Conservation (phyloP, 257 asterid species). For the Fraxinus pennsylvanica region DNA sequence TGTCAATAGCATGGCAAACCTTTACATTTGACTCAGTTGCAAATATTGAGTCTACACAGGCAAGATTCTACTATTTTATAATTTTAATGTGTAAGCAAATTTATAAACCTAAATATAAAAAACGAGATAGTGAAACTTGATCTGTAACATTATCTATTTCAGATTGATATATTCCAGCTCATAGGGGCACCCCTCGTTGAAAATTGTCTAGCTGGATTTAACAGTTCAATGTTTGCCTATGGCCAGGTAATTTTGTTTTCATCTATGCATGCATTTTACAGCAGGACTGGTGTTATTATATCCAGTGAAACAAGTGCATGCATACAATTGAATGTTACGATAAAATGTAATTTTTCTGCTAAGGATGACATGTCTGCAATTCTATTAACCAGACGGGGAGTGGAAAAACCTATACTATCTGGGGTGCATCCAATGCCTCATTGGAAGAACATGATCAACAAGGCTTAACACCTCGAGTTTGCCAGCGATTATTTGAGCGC, state of each 20-base stretch:
- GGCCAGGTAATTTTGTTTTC: constrained; percentile 68
- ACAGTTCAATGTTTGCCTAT: constrained; percentile 95
- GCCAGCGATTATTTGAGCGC: constrained; percentile 71
- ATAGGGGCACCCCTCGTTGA: constrained; percentile 97
- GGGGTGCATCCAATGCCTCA: constrained; percentile 94
- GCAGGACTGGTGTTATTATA: neutral
- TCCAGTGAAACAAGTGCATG: neutral
- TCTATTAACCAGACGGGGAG: constrained; percentile 80
- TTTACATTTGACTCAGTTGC: constrained; percentile 90
- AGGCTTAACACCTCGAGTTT: constrained; percentile 97
- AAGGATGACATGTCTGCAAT: constrained; percentile 22
- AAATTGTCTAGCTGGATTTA: constrained; percentile 96
- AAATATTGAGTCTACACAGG: constrained; percentile 79
- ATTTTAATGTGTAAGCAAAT: neutral
- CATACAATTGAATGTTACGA: constrained; percentile 9
- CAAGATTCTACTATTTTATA: constrained; percentile 31
- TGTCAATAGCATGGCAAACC: constrained; percentile 71
- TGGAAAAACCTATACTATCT: constrained; percentile 93
- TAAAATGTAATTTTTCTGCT: constrained; percentile 12
- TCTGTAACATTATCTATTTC: constrained; percentile 34
- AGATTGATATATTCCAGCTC: constrained; percentile 87
- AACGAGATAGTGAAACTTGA: constrained; percentile 20
- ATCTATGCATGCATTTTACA: neutral
- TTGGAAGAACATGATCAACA: constrained; percentile 73
- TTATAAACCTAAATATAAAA: neutral